A percentile compares a stretch with the other conserved stretches of the same genome.
Evolutionary conservation across 2,329 filamentous ascomycete genomes (phyloP).

Genomic region (Alternaria gansuensis): DNA sequence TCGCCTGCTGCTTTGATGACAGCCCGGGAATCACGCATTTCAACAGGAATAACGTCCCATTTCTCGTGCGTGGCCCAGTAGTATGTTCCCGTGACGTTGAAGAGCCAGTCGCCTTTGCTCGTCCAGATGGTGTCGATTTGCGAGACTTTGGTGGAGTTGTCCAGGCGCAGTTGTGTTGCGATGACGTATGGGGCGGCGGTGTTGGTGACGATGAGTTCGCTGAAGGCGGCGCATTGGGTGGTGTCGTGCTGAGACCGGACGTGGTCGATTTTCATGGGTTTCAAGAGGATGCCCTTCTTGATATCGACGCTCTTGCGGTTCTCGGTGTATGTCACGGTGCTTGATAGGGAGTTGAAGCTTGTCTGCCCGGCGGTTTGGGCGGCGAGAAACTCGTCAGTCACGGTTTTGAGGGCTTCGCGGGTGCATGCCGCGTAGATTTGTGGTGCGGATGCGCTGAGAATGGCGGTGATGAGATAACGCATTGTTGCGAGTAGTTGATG

Average conservation of each 20-base stretch:
- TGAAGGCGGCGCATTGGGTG: constrained; percentile 40
- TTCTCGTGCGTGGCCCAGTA: constrained; percentile 40
- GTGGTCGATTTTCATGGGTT: constrained; percentile 38
- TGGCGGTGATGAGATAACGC: constrained; percentile 5
- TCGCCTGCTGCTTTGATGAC: constrained; percentile 42
- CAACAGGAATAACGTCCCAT: constrained; percentile 34
- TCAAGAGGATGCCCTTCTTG: constrained; percentile 33
- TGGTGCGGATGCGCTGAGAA: constrained; percentile 16
- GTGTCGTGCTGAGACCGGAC: constrained; percentile 40
- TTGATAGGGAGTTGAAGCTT: constrained; percentile 29
- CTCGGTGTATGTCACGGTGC: constrained; percentile 35
- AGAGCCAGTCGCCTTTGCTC: constrained; percentile 44
- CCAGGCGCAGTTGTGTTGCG: constrained; percentile 37
- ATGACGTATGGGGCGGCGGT: constrained; percentile 41
- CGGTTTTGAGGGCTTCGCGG: constrained; percentile 28
- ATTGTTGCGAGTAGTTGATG: constrained; percentile 1
- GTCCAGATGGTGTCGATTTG: constrained; percentile 42
- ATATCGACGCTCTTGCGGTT: constrained; percentile 38
- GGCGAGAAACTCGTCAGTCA: constrained; percentile 31
- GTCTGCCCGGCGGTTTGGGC: constrained; percentile 37
- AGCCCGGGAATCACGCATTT: constrained; percentile 31
- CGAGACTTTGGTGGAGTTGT: constrained; percentile 34
- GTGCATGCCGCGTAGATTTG: constrained; percentile 35
- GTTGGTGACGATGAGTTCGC: constrained; percentile 42
- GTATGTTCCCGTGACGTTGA: constrained; percentile 42